A percentile compares a stretch with the other conserved stretches of the same genome.
Conservation (phyloP, 768 basidiomycete genomes). For the Pleurotus salmoneostramineus region DNA sequence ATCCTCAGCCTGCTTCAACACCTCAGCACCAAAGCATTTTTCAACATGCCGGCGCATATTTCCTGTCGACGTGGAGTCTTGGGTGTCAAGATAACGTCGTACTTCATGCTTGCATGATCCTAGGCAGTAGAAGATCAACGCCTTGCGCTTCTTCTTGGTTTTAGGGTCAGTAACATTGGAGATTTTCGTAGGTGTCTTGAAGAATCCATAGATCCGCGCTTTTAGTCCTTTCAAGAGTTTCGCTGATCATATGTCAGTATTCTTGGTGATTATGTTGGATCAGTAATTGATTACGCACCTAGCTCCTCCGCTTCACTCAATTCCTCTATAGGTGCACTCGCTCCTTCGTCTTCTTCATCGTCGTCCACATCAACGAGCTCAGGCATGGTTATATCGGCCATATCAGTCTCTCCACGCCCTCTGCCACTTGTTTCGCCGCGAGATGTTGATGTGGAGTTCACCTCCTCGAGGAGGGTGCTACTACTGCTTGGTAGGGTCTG, state of each 20-base stretch:
- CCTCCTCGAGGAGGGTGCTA: no score
- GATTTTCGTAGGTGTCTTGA: conserved; percentile 14
- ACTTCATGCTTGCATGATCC: conserved; percentile 13
- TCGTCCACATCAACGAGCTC: no score
- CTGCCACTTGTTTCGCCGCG: no score
- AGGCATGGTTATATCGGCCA: no score
- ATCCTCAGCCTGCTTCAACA: conserved; percentile 15
- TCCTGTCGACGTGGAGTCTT: conserved; percentile 20
- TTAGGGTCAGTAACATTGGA: no score
- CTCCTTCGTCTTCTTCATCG: no score
- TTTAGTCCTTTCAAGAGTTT: conserved; percentile 19
- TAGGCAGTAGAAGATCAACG: conserved; percentile 19
- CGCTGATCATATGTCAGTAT: conserved; percentile 8
- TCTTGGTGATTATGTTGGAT: background rate
- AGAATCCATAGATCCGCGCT: conserved; percentile 24
- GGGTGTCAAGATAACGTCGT: conserved; percentile 18
- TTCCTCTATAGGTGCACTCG: no score
- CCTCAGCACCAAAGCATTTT: conserved; percentile 25
- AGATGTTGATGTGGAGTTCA: no score
- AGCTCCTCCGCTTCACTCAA: background rate
- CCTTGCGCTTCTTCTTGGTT: conserved; percentile 15
- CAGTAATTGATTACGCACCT: background rate
- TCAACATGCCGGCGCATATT: conserved; percentile 24
- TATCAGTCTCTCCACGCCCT: no score
- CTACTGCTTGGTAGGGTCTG: no score